These are phyloP conservation scores for Penicillium arizonense DNA, from an alignment of 495 filamentous ascomycete genomes.

Conservation along the genomic window DNA sequence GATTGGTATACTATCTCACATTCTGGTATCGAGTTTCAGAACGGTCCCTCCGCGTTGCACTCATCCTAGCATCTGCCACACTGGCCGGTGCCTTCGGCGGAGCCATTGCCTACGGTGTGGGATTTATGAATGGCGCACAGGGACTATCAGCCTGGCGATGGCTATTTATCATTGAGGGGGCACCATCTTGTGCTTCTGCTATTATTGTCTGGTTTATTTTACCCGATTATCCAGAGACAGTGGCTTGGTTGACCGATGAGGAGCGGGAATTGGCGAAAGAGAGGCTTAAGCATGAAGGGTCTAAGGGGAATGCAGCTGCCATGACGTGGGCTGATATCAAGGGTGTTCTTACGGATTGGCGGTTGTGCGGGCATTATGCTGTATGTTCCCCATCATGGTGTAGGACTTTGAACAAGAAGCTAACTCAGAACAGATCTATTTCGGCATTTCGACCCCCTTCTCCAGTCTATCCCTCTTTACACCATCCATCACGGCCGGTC, in stretches of 20 bases:
- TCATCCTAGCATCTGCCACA: constrained; percentile 62
- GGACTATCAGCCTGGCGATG: constrained; percentile 64
- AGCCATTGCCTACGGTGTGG: constrained; percentile 60
- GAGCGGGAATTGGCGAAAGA: constrained; percentile 53
- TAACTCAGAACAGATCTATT: constrained; percentile 48
- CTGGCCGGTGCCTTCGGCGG: constrained; percentile 70
- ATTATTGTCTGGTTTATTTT: constrained; percentile 57
- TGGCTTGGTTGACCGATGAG: constrained; percentile 45
- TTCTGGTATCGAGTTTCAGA: constrained; percentile 65
- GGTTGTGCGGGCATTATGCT: constrained; percentile 55
- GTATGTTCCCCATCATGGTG: constrained; percentile 16
- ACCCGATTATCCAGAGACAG: constrained; percentile 60
- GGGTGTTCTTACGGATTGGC: constrained; percentile 55
- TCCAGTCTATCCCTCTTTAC: constrained; percentile 64
- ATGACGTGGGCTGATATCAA: constrained; percentile 59
- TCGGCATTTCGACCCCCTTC: constrained; percentile 61
- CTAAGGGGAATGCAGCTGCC: constrained; percentile 45
- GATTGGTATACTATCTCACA: constrained; percentile 62
- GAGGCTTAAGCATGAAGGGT: constrained; percentile 52
- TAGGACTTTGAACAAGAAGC: neutral
- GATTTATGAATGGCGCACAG: constrained; percentile 55
- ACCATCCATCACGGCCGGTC: constrained; percentile 61
- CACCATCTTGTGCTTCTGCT: constrained; percentile 52
- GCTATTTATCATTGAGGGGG: constrained; percentile 69
- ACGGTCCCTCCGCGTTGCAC: constrained; percentile 56